Base-by-base conservation (phyloP, 2,329 filamentous ascomycete genomes). In the Bipolaris sorokiniana region DNA sequence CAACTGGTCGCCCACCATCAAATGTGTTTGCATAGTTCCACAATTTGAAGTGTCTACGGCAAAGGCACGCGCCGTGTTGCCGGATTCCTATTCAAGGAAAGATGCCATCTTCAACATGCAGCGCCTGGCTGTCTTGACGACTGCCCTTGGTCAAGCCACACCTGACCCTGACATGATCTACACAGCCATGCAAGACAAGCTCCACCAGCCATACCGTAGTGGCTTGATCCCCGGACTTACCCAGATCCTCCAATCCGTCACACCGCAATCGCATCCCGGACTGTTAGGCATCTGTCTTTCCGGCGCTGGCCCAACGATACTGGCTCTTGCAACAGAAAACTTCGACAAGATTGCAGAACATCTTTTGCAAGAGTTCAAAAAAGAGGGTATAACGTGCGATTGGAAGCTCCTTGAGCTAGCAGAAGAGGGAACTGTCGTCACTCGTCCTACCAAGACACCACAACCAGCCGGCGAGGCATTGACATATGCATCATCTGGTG, bases 41-140 rank as follows among this genome's bases (percentile, higher is more conserved):
- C 86, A 97, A 68, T 99, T 98, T 72, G 91, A 97, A 76, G 93
- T 98, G 28, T 87, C 92, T n/a, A 99, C 95, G 1, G 92, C 94
- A 58, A 90, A 92, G 72, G 94, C 95, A 5, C 87, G 95, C 71
- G 87, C 88, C 56, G 94, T 97, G 18, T 82, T 99, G 33, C 95
- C 95, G 2, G 85, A 86, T 42, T 81, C 85, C 54, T 99, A 98
- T 74, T 84, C 88, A 16, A 86, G 92, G 62, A 85, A 87, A 53
- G 94, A 97, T 76, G 89, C 96, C 73, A 91, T 96, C 28, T 98
- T 97, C 83, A 99, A 99, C 80, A 84, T 98, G 69, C 95, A 98
- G 79, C 86, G 95, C 64, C 91, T 97, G 76, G 93, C 94, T 2
- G 84, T 99, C 48, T 85, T 99, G 11, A 93, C 94, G 31, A 91